phyloP scores from a whole-genome alignment of 148 eudicot species.

The Camellia sinensis region DNA sequence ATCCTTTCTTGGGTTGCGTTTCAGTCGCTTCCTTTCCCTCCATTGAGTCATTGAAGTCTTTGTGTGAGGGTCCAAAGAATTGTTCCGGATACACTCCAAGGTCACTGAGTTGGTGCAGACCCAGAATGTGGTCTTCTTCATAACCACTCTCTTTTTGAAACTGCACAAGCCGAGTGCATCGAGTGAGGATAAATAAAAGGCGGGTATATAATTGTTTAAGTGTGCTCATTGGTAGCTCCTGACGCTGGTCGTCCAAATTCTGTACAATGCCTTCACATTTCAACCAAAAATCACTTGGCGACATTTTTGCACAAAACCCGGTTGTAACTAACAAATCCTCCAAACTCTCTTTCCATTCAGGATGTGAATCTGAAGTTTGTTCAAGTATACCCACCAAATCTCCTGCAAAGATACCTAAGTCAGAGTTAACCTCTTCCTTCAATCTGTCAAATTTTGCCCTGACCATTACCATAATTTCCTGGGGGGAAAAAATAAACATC shows the following conservation, averaged over 20 bases:
- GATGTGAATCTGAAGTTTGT: constrained; percentile 45
- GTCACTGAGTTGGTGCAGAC: constrained; percentile 84
- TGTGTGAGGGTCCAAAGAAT: constrained; percentile 25
- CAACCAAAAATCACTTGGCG: constrained; percentile 78
- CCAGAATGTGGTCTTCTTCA: constrained; percentile 66
- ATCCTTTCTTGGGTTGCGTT: constrained; percentile 42
- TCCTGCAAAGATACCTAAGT: constrained; percentile 89
- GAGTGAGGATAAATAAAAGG: constrained; percentile 85
- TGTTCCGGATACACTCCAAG: constrained; percentile 84
- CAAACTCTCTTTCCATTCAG: constrained; percentile 68
- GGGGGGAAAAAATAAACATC: constrained; percentile 15
- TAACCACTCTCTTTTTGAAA: constrained; percentile 87
- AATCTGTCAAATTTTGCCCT: constrained; percentile 81
- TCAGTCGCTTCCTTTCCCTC: constrained; percentile 38
- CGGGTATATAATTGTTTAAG: constrained; percentile 85
- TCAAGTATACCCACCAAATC: constrained; percentile 80
- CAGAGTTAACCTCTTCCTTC: constrained; percentile 90
- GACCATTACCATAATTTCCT: constrained; percentile 82
- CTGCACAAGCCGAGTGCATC: constrained; percentile 92
- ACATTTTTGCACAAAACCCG: constrained; percentile 83
- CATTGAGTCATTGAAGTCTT: constrained; percentile 21
- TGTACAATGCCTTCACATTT: constrained; percentile 91
- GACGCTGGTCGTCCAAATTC: constrained; percentile 86
- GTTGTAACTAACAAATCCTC: constrained; percentile 84
- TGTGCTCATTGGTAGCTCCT: constrained; percentile 79